phyloP scores from a whole-genome alignment of 345 rosid genomes.

The Linum tenue region DNA sequence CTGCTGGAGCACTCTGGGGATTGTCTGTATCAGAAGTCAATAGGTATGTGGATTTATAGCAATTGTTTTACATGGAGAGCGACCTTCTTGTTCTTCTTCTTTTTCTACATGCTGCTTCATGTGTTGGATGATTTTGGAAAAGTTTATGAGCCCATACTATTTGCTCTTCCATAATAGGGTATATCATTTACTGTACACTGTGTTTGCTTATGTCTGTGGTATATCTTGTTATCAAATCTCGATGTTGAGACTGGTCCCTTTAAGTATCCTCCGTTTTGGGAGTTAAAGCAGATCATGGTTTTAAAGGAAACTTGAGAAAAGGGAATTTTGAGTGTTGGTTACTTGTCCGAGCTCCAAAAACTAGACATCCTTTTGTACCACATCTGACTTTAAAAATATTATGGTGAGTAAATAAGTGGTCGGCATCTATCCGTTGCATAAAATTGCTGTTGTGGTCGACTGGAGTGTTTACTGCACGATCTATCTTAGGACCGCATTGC shows the following conservation, averaged over 20 bases:
- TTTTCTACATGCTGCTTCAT: neutral
- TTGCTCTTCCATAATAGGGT: neutral
- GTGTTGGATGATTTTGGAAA: neutral
- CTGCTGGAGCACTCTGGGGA: constrained; percentile 99
- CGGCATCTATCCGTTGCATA: too few relatives aligned
- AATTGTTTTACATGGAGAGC: neutral
- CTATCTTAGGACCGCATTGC: neutral
- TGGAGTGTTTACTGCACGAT: neutral
- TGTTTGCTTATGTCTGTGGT: too few relatives aligned
- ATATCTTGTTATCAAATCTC: neutral
- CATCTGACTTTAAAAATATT: too few relatives aligned
- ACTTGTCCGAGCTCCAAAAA: too few relatives aligned
- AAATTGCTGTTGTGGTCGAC: too few relatives aligned
- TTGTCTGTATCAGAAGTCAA: constrained; percentile 88
- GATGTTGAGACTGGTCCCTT: too few relatives aligned
- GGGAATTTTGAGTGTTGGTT: too few relatives aligned
- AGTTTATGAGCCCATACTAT: neutral
- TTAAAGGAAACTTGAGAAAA: neutral
- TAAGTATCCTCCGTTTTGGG: too few relatives aligned
- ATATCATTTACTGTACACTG: neutral
- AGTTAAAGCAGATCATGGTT: neutral
- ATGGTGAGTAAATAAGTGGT: too few relatives aligned
- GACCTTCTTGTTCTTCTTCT: neutral
- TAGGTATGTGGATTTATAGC: constrained; percentile 33
- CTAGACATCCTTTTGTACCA: too few relatives aligned